Conservation (phyloP, 768 basidiomycete species). For the Suillus discolor region DNA sequence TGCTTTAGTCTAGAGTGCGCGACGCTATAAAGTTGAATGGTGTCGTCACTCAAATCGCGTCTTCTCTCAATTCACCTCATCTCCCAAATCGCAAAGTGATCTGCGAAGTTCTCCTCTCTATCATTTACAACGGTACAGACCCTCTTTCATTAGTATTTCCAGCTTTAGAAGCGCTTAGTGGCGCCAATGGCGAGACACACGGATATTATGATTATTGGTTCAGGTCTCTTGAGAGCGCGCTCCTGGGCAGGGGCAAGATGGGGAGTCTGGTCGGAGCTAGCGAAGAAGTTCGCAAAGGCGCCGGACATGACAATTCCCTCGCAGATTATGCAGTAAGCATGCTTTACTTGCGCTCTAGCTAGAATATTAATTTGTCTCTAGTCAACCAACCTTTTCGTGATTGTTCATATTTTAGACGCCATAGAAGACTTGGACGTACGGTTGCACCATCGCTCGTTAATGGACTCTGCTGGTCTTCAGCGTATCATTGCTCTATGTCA, state of each 20-base stretch:
- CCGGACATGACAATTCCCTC: conserved; percentile 65
- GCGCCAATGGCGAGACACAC: conserved; percentile 57
- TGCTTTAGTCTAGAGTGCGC: conserved; percentile 57
- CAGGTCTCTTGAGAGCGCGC: conserved; percentile 69
- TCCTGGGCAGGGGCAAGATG: conserved; percentile 90
- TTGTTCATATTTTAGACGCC: conserved; percentile 64
- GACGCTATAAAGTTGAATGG: conserved; percentile 75
- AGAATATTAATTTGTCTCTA: conserved; percentile 25
- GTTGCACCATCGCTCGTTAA: conserved; percentile 83
- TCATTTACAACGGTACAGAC: conserved; percentile 66
- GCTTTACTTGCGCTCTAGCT: not conserved
- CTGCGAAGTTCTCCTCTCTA: conserved; percentile 76
- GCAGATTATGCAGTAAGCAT: conserved; percentile 84
- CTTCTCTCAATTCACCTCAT: conserved; percentile 80
- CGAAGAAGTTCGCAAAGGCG: conserved; percentile 77
- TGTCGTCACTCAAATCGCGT: conserved; percentile 78
- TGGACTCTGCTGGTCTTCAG: conserved; percentile 85
- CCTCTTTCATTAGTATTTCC: conserved; percentile 69
- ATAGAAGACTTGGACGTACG: conserved; percentile 83
- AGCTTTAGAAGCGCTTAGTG: conserved; percentile 75
- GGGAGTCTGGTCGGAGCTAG: conserved; percentile 95
- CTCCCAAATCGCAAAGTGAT: conserved; percentile 77
- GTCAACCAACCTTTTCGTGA: conserved; percentile 72
- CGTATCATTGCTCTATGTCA: conserved; percentile 72
- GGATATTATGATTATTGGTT: conserved; percentile 90